Evolutionary conservation across 176 grass and related monocot species (phyloP), one percentile per base, ranked within the genome.

Genomic region (Bolboschoenus planiculmis): DNA sequence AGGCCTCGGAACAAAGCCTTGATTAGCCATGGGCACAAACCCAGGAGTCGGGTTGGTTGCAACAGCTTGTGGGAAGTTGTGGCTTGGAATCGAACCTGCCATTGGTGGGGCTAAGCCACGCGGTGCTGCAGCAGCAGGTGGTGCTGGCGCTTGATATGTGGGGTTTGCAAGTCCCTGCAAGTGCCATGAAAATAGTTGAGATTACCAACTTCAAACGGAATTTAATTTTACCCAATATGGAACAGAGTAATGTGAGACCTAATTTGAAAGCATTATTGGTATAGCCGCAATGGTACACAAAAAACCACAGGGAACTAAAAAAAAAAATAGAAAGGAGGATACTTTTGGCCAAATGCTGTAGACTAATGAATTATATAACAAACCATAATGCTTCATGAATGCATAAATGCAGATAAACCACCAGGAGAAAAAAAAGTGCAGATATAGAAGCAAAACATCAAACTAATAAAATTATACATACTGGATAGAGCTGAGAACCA

Each of bases 401-500:
- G 83, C n/a, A 66, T 24, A 56, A 83, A 84, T 63, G 83, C 47
- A 34, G 89, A 80, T 50, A 40, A 36, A 81, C 58, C 1, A 75
- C 50, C 58, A 90, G 91, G 83, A 81, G 50, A 27, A 89, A 23
- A 57, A 58, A 81, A 58, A 70, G 2, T 77, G 34, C 39, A 83
- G 50, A 53, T 39, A 84, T 73, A 46, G 31, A 81, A 58, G 37
- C 36, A 48, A 61, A 85, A 87, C 33, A 56, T 86, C 10, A 51
- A 43, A 76, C 80, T 33, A 56, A 55, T 30, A 78, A 76, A 39
- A 82, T 67, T 86, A 63, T 75, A 91, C 89, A 64, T 70, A 99
- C 96, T 24, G 86, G 78, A 84, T 90, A 99, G 40, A 99, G 86
- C 70, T 99, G 96, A 73, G 96, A 93, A 58, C 91, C 96, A 83